Evolutionary conservation across 192 early-diverging fungal species (phyloP).

Genomic region (Chytriomyces sp.): DNA sequence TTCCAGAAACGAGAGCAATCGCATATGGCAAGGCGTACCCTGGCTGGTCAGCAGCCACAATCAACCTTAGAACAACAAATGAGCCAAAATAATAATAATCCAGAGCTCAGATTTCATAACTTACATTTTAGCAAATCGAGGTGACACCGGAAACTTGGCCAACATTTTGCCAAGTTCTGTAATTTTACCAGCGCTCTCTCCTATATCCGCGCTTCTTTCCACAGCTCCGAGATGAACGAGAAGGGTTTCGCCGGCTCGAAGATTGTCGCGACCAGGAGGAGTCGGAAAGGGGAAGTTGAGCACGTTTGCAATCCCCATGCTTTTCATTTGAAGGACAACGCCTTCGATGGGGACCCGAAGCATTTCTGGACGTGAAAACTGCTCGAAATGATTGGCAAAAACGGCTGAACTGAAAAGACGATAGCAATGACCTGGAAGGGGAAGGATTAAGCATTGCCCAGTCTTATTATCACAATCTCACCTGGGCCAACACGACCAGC

Average conservation of each 20-base stretch:
- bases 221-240: slow-evolving; percentile 81
- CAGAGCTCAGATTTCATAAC: neutral
- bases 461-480: neutral
- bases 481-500: slow-evolving; percentile 92
- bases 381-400: slow-evolving; percentile 84
- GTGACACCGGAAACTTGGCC: slow-evolving; percentile 88
- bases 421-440: slow-evolving; percentile 88
- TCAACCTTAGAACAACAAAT: slow-evolving; percentile 61
- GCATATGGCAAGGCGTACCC: slow-evolving; percentile 79
- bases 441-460: neutral
- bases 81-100: slow-evolving; percentile 2
- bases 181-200: slow-evolving; percentile 74
- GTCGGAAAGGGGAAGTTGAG: slow-evolving; percentile 98
- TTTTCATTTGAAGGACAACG: slow-evolving; percentile 96
- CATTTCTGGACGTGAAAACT: slow-evolving; percentile 89
- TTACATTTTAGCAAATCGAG: slow-evolving; percentile 88
- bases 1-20: slow-evolving; percentile 86
- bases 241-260: slow-evolving; percentile 79
- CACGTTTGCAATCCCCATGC: slow-evolving; percentile 94
- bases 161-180: slow-evolving; percentile 86
- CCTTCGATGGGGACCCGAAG: slow-evolving; percentile 93
- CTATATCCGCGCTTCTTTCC: slow-evolving; percentile 35
- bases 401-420: slow-evolving; percentile 91
- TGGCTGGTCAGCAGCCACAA: slow-evolving; percentile 81
- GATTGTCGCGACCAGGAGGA: slow-evolving; percentile 73